phyloP scores from a whole-genome alignment of 192 early-diverging fungal genomes.

The Thoreauomyces humboldtii region DNA sequence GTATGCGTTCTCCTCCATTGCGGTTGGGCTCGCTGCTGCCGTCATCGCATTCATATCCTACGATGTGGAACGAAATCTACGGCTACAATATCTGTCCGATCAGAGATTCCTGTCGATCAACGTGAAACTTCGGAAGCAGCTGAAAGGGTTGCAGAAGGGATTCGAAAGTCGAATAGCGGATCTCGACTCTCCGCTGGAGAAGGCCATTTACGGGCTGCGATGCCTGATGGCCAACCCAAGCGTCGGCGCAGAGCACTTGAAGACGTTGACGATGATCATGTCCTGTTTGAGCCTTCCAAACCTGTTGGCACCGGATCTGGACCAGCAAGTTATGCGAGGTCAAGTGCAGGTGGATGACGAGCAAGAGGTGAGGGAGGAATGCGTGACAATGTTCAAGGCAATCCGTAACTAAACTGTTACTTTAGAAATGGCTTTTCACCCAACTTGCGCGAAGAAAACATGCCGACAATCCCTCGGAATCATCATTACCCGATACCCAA shows the following conservation, averaged over 20 bases:
- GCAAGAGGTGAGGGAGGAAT: conserved; percentile 37
- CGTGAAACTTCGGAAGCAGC: conserved; percentile 45
- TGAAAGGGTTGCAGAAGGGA: conserved; percentile 43
- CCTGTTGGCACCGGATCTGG: conserved; percentile 52
- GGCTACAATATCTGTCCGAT: conserved; percentile 50
- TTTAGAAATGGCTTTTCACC: conserved; percentile 53
- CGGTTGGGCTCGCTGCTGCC: conserved; percentile 35
- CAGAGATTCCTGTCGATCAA: conserved; percentile 45
- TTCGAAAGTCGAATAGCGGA: conserved; percentile 45
- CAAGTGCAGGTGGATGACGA: conserved; percentile 53
- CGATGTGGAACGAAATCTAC: conserved; percentile 40
- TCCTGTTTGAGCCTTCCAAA: conserved; percentile 46
- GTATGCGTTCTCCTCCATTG: conserved; percentile 35
- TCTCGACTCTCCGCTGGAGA: conserved; percentile 55
- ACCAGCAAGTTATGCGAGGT: conserved; percentile 49
- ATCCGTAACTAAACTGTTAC: neutral
- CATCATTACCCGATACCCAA: conserved; percentile 6
- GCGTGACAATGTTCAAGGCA: neutral
- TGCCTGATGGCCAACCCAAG: conserved; percentile 39
- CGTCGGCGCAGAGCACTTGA: conserved; percentile 36
- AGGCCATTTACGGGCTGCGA: conserved; percentile 46
- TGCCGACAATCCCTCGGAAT: conserved; percentile 10
- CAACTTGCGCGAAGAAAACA: conserved; percentile 37
- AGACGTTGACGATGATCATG: conserved; percentile 46
- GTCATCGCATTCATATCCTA: conserved; percentile 45